phyloP scores from a whole-genome alignment of 106 monocot species.

The Allium cepa region DNA sequence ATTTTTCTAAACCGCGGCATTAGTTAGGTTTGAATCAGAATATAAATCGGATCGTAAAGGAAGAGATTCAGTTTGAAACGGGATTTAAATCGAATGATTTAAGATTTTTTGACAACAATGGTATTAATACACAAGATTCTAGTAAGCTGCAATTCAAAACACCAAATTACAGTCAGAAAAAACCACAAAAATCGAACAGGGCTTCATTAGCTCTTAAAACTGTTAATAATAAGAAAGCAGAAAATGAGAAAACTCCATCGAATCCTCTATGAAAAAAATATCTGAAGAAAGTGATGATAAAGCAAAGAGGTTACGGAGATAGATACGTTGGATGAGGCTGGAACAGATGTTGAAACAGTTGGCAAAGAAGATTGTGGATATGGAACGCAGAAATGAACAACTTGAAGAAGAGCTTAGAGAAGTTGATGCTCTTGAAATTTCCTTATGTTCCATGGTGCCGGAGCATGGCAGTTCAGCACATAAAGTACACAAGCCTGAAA shows the following conservation, averaged over 20 bases:
- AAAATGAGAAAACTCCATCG: constrained; percentile 28
- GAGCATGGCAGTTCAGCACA: too few relatives aligned
- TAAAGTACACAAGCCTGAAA: constrained; percentile 89
- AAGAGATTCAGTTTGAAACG: too few relatives aligned
- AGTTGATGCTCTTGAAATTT: too few relatives aligned
- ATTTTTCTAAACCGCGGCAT: too few relatives aligned
- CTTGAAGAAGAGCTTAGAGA: constrained; percentile 90
- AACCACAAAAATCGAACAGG: constrained; percentile 42
- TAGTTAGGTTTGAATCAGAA: too few relatives aligned
- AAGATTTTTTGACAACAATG: constrained; percentile 5
- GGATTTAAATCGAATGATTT: too few relatives aligned
- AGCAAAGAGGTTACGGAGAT: constrained; percentile 61
- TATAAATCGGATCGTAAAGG: too few relatives aligned
- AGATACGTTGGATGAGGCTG: constrained; percentile 46
- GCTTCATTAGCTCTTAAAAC: constrained; percentile 24
- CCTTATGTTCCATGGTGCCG: too few relatives aligned
- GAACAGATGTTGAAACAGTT: constrained; percentile 69
- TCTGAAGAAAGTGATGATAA: constrained; percentile 61
- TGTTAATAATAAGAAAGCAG: constrained; percentile 26
- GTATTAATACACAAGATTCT: constrained; percentile 32
- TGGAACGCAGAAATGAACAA: constrained; percentile 70
- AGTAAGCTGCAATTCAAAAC: constrained; percentile 51
- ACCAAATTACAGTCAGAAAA: constrained; percentile 46
- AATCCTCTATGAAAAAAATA: constrained; percentile 41
- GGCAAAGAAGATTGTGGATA: constrained; percentile 69